These are phyloP conservation scores for Melanomma pulvis-pyrius DNA, from an alignment of 495 filamentous ascomycete species.

Conservation along the genomic window DNA sequence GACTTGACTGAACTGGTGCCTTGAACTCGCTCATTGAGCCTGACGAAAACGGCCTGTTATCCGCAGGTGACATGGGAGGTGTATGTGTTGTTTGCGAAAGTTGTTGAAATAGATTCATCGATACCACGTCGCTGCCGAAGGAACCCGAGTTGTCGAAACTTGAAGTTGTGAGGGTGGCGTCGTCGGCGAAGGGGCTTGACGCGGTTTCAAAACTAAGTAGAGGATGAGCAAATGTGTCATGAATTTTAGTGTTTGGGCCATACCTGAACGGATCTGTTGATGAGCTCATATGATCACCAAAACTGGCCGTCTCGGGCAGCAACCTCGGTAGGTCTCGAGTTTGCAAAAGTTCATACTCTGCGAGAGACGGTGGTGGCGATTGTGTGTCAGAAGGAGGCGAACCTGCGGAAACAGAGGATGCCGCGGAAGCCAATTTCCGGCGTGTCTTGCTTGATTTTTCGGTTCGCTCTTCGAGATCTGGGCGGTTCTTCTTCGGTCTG, in stretches of 20 bases:
- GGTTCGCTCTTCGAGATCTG: constrained; percentile 42
- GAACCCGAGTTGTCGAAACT: constrained; percentile 28
- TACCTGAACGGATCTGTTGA: constrained; percentile 36
- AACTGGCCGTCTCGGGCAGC: constrained; percentile 22
- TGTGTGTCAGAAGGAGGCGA: constrained; percentile 30
- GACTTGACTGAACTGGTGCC: constrained; percentile 1
- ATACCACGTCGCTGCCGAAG: constrained; percentile 21
- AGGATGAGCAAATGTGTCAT: background rate
- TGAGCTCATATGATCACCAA: constrained; percentile 25
- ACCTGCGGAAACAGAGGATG: constrained; percentile 31
- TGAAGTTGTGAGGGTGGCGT: constrained; percentile 4
- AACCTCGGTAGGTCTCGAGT: constrained; percentile 3
- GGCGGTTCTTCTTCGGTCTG: constrained; percentile 48
- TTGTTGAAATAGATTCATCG: constrained; percentile 32
- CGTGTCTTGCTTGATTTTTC: constrained; percentile 41
- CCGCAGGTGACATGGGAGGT: constrained; percentile 36
- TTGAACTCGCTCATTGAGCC: constrained; percentile 4
- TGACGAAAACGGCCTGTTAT: constrained; percentile 15
- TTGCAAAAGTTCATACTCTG: constrained; percentile 10
- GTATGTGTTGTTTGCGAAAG: constrained; percentile 33
- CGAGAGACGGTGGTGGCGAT: constrained; percentile 26
- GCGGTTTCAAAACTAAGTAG: constrained; percentile 22
- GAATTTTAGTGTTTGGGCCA: background rate
- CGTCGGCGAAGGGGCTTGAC: constrained; percentile 22
- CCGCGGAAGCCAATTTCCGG: constrained; percentile 29